Conservation (phyloP, 306 rosid genomes). For the Dryas octopetala region DNA sequence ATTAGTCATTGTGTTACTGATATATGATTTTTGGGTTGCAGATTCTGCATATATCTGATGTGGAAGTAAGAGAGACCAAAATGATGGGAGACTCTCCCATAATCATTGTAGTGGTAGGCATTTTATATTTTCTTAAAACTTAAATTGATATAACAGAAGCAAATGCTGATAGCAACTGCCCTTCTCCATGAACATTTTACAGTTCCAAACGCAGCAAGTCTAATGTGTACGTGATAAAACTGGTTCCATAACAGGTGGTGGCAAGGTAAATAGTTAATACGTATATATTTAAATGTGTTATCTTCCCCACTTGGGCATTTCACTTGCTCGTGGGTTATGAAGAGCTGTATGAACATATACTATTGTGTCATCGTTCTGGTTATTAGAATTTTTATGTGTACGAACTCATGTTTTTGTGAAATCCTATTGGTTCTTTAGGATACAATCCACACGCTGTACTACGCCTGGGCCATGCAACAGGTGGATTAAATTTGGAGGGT, state of each 20-base stretch:
- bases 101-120: slow-evolving; percentile 63
- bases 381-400: neutral
- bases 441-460: slow-evolving; percentile 83
- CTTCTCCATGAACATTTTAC: slow-evolving; percentile 30
- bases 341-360: neutral
- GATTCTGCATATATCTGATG: slow-evolving; percentile 87
- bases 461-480: slow-evolving; percentile 86
- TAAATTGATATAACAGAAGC: slow-evolving; percentile 12
- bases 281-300: neutral
- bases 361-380: neutral
- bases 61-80: slow-evolving; percentile 77
- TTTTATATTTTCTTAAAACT: slow-evolving; percentile 7
- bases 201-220: slow-evolving; percentile 95
- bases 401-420: neutral
- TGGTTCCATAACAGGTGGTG: slow-evolving; percentile 81
- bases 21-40: slow-evolving; percentile 34
- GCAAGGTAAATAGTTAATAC: slow-evolving; percentile 56
- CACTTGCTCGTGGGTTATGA: no score
- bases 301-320: neutral
- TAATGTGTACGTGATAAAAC: slow-evolving; percentile 72
- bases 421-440: slow-evolving; percentile 40
- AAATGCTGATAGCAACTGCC: slow-evolving; percentile 18
- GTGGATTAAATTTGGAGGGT: slow-evolving; percentile 84
- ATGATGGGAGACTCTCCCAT: slow-evolving; percentile 75
- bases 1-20: slow-evolving; percentile 10